A percentile compares a stretch with the other conserved stretches of the same genome.
phyloP scores from a whole-genome alignment of 495 filamentous ascomycete genomes.

The Xylaria intraflava region DNA sequence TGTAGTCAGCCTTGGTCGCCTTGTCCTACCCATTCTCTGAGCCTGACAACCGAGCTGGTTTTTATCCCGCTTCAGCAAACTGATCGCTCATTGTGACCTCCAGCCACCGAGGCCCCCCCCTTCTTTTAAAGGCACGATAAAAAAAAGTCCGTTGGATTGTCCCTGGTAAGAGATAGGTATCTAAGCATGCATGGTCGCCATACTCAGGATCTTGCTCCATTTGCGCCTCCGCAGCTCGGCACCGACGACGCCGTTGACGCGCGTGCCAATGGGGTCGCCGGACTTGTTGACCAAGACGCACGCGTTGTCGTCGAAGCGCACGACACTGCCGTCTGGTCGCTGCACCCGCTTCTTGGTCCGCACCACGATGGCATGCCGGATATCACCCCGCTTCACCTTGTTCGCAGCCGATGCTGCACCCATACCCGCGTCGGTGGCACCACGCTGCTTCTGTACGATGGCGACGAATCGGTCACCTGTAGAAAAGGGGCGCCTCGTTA shows the following conservation, averaged over 20 bases:
- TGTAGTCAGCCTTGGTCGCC: background rate
- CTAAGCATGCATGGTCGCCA: constrained; percentile 91
- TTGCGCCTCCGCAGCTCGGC: constrained; percentile 78
- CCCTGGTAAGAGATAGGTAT: background rate
- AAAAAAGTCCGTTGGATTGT: no score
- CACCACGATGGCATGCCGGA: constrained; percentile 92
- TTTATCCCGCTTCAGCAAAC: background rate
- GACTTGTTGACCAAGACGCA: constrained; percentile 97
- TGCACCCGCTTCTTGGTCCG: constrained; percentile 82
- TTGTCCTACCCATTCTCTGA: background rate
- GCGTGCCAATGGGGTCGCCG: constrained; percentile 88
- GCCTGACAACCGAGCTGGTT: background rate
- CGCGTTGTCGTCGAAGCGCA: constrained; percentile 95
- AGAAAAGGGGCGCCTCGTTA: background rate
- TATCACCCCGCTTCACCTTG: constrained; percentile 95
- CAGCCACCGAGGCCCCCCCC: background rate
- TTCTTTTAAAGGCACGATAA: background rate
- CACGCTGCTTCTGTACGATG: constrained; percentile 92
- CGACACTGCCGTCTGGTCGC: constrained; percentile 76
- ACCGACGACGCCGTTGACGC: constrained; percentile 86
- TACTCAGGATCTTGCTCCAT: constrained; percentile 95
- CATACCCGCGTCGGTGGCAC: constrained; percentile 46
- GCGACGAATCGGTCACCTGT: constrained; percentile 94
- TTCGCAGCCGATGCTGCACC: constrained; percentile 60
- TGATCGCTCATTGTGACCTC: background rate